These are phyloP conservation scores for Scytalidium sp. DNA, from an alignment of 2,329 filamentous ascomycete genomes.

Conservation along the genomic window DNA sequence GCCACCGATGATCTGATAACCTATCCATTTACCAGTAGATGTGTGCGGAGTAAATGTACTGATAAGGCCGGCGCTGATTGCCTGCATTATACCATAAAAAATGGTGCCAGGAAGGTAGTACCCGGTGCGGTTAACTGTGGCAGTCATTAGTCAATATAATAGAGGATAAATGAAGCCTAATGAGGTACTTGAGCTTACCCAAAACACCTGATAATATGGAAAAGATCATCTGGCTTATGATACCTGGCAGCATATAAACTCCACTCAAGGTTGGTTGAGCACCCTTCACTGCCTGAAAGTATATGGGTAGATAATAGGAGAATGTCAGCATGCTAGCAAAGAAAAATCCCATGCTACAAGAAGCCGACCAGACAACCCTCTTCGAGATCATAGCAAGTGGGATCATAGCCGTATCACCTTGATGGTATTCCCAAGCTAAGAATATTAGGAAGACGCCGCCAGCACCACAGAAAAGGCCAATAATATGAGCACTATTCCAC, in stretches of 20 bases:
- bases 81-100: conserved; percentile 22
- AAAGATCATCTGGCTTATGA: conserved; percentile 26
- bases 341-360: conserved; percentile 11
- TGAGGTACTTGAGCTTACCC: conserved; percentile 7
- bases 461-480: conserved; percentile 25
- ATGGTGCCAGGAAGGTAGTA: conserved; percentile 32
- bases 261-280: conserved; percentile 32
- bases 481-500: conserved; percentile 26
- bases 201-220: conserved; percentile 15
- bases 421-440: conserved; percentile 20
- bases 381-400: conserved; percentile 19
- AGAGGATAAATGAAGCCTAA: background rate
- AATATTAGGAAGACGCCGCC: conserved; percentile 18
- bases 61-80: conserved; percentile 31
- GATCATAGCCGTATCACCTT: conserved; percentile 26
- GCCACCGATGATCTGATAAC: conserved; percentile 24
- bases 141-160: background rate
- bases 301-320: conserved; percentile 46
- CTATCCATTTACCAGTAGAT: conserved; percentile 17
- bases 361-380: conserved; percentile 16
- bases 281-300: conserved; percentile 44
- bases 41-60: conserved; percentile 22
- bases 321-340: conserved; percentile 9
- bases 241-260: conserved; percentile 35
- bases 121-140: conserved; percentile 12